Conservation (phyloP, 164 flowering plant species). For the Macadamia integrifolia region DNA sequence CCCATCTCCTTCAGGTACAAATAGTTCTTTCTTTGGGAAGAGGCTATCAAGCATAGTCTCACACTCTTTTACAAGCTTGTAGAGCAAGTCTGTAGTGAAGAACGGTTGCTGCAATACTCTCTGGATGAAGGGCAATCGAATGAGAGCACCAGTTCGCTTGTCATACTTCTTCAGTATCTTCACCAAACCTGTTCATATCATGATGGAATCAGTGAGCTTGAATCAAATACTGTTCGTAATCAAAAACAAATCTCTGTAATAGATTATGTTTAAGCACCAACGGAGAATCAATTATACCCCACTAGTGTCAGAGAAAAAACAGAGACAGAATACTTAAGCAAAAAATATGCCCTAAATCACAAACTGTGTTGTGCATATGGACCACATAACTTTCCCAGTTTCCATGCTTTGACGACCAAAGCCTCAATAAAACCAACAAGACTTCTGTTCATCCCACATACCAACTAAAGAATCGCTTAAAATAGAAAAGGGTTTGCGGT, state of each 20-base stretch:
- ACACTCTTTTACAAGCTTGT: constrained; percentile 73
- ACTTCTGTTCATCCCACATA: too few relatives aligned
- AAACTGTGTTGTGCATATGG: too few relatives aligned
- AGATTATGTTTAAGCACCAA: too few relatives aligned
- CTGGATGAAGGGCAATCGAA: constrained; percentile 75
- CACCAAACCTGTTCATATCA: constrained; percentile 49
- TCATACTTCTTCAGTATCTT: constrained; percentile 83
- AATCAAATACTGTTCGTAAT: background rate
- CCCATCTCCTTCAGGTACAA: constrained; percentile 17
- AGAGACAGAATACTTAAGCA: too few relatives aligned
- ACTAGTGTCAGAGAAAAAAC: too few relatives aligned
- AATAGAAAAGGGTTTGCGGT: too few relatives aligned
- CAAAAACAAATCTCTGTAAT: background rate
- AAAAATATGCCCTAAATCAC: too few relatives aligned
- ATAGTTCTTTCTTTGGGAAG: constrained; percentile 29
- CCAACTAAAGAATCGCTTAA: too few relatives aligned
- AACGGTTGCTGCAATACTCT: constrained; percentile 81
- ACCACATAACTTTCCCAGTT: too few relatives aligned
- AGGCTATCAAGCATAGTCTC: constrained; percentile 57
- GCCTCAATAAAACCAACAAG: too few relatives aligned
- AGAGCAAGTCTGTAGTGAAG: constrained; percentile 62
- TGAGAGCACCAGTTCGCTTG: constrained; percentile 69
- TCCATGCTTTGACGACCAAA: too few relatives aligned
- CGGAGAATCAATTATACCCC: too few relatives aligned
- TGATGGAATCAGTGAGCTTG: background rate